Evolutionary conservation across 1,284 basidiomycete genomes (phyloP).

Genomic region (Rhodotorula sp.): DNA sequence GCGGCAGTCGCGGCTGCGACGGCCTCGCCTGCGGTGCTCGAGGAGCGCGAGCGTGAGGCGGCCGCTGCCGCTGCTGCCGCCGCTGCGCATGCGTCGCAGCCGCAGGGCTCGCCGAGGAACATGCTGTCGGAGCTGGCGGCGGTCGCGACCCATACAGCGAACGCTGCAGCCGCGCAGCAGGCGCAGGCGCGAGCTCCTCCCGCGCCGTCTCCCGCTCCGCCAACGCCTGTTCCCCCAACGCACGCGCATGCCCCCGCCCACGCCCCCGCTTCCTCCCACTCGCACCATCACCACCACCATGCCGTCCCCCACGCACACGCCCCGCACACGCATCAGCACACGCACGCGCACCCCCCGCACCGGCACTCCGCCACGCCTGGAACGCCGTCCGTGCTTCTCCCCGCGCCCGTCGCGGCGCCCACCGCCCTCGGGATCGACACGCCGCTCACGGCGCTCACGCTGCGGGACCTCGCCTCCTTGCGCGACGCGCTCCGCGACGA

Average conservation of each 20-base stretch:
- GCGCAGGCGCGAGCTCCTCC: no score
- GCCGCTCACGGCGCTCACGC: constrained; percentile 5
- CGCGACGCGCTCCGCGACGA: constrained; percentile 25
- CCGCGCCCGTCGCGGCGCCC: neutral
- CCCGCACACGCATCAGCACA: neutral
- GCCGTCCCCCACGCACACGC: constrained; percentile 5
- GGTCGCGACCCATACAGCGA: constrained; percentile 29
- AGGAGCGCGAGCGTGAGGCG: neutral
- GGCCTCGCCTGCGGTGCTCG: constrained; percentile 3
- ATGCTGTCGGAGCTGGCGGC: constrained; percentile 38
- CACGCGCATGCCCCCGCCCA: neutral
- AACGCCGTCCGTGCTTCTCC: constrained; percentile 16
- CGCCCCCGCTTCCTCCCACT: neutral
- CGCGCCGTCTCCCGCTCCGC: no score
- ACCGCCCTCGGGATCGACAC: neutral
- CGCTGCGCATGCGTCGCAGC: neutral
- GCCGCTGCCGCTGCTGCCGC: constrained; percentile 2
- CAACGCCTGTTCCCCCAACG: neutral
- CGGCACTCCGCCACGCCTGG: constrained; percentile 6
- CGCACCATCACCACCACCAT: constrained; percentile 20
- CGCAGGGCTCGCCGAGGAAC: constrained; percentile 22
- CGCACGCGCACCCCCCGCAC: constrained; percentile 8
- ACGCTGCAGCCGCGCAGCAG: neutral
- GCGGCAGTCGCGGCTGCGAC: constrained; percentile 17
- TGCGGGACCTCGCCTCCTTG: constrained; percentile 27